Evolutionary conservation across 1,284 basidiomycete genomes (phyloP).

Genomic region (Malassezia brasiliensis): DNA sequence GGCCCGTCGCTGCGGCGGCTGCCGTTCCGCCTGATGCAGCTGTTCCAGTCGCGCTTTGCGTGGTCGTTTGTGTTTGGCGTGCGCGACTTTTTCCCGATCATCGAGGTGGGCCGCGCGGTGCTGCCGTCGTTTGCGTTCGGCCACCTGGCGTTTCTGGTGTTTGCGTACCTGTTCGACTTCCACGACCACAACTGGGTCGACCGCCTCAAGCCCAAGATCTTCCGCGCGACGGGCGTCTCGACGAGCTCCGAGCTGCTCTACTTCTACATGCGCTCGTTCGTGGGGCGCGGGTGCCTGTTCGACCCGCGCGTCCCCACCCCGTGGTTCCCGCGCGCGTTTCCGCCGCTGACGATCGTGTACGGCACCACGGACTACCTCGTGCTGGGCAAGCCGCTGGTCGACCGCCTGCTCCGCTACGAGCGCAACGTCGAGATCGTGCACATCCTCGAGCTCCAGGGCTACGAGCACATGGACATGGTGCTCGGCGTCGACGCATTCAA

Average conservation of each 20-base stretch:
- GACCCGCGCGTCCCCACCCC: slow-evolving; percentile 39
- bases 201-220: slow-evolving; percentile 46
- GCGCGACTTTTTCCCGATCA: slow-evolving; percentile 41
- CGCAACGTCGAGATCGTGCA: slow-evolving; percentile 44
- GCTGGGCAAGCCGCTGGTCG: slow-evolving; percentile 40
- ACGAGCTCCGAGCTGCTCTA: slow-evolving; percentile 46
- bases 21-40: slow-evolving; percentile 40
- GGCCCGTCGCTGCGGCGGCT: slow-evolving; percentile 42
- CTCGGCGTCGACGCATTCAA: slow-evolving; percentile 41
- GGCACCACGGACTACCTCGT: slow-evolving; percentile 44
- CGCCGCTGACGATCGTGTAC: slow-evolving; percentile 43
- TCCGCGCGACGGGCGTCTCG: slow-evolving; percentile 36
- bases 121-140: slow-evolving; percentile 41
- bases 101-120: slow-evolving; percentile 34
- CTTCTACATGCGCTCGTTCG: slow-evolving; percentile 46
- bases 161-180: slow-evolving; percentile 44
- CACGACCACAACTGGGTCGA: slow-evolving; percentile 44
- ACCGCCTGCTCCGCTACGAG: slow-evolving; percentile 39
- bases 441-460: slow-evolving; percentile 43
- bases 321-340: slow-evolving; percentile 44
- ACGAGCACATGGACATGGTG: slow-evolving; percentile 45
- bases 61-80: slow-evolving; percentile 45
- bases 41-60: slow-evolving; percentile 39
- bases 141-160: slow-evolving; percentile 44
- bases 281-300: slow-evolving; percentile 46